phyloP scores from a whole-genome alignment of 1,284 basidiomycete genomes.

The Irpex lacteus region DNA sequence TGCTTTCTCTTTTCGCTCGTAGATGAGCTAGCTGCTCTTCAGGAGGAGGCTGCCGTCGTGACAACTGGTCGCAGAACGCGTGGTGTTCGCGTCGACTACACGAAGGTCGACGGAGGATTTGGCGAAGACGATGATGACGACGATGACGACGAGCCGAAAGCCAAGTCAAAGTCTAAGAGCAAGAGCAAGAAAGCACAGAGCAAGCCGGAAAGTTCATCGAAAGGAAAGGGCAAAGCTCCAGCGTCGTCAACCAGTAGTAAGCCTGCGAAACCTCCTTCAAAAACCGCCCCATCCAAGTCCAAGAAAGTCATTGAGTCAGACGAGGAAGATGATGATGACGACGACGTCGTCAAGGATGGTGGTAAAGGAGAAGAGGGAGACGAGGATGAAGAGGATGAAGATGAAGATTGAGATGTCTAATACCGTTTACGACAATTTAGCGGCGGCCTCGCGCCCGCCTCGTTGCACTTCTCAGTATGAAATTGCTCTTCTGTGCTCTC shows the following conservation, averaged over 20 bases:
- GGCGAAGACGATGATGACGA: conserved; percentile 26
- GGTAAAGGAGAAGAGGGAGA: conserved; percentile 17
- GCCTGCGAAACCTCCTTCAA: conserved; percentile 7
- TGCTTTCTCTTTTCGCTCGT: background rate
- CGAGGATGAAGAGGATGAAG: conserved; percentile 26
- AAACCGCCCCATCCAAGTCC: conserved; percentile 9
- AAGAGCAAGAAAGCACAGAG: conserved; percentile 4
- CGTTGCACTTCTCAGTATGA: background rate
- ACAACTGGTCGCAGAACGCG: conserved; percentile 34
- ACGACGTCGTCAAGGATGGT: conserved; percentile 11
- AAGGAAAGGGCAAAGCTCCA: conserved; percentile 13
- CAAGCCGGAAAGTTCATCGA: conserved; percentile 13
- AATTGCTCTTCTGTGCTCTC: too few species aligned
- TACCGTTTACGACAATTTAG: conserved; percentile 14
- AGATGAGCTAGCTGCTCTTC: conserved; percentile 32
- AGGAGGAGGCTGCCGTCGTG: conserved; percentile 22
- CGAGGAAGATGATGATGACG: conserved; percentile 13
- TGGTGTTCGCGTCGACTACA: conserved; percentile 34
- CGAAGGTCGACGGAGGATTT: conserved; percentile 28
- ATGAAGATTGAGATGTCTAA: background rate
- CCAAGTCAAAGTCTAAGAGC: conserved; percentile 14
- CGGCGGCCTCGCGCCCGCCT: background rate
- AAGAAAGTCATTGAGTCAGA: conserved; percentile 17
- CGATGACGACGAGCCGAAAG: conserved; percentile 27
- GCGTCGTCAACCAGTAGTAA: conserved; percentile 7